phyloP scores from a whole-genome alignment of 805 yeast species.

The Tetrapisispora phaffii region DNA sequence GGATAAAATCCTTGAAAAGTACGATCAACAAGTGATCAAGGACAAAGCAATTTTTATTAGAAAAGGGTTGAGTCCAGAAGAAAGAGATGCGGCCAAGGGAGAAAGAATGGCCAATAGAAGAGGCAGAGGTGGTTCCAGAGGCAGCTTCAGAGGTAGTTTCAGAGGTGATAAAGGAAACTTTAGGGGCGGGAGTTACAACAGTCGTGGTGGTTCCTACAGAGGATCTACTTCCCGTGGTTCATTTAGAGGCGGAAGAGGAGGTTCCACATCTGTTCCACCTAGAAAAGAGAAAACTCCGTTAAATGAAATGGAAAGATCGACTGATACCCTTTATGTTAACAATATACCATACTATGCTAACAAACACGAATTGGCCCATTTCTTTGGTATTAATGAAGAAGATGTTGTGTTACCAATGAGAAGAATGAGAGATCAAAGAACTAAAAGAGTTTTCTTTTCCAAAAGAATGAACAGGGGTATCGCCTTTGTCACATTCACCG shows the following conservation, averaged over 20 bases:
- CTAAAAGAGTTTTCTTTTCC: slow-evolving; percentile 30
- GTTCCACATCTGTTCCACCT: slow-evolving; percentile 8
- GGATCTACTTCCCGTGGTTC: slow-evolving; percentile 6
- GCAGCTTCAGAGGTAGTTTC: slow-evolving; percentile 13
- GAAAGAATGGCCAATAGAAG: slow-evolving; percentile 6
- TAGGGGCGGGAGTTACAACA: slow-evolving; percentile 5
- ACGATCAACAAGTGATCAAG: slow-evolving; percentile 14
- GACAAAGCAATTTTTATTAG: slow-evolving; percentile 28
- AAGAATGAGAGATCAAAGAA: slow-evolving; percentile 22
- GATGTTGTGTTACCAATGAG: slow-evolving; percentile 46
- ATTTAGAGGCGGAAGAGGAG: slow-evolving; percentile 14
- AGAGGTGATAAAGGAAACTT: slow-evolving; percentile 5
- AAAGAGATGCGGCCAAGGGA: slow-evolving; percentile 8
- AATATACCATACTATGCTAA: slow-evolving; percentile 53
- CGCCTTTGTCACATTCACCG: slow-evolving; percentile 47
- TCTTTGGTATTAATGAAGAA: slow-evolving; percentile 41
- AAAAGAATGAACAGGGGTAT: slow-evolving; percentile 42
- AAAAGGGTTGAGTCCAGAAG: slow-evolving; percentile 18
- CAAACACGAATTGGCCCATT: slow-evolving; percentile 44
- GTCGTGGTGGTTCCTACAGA: slow-evolving; percentile 6
- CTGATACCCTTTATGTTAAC: slow-evolving; percentile 50
- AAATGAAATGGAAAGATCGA: slow-evolving; percentile 33
- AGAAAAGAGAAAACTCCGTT: slow-evolving; percentile 29
- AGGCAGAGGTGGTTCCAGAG: slow-evolving; percentile 9
- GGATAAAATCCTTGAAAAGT: slow-evolving; percentile 18